Base-by-base conservation (phyloP, 345 rosid species). In the Ricinus communis region DNA sequence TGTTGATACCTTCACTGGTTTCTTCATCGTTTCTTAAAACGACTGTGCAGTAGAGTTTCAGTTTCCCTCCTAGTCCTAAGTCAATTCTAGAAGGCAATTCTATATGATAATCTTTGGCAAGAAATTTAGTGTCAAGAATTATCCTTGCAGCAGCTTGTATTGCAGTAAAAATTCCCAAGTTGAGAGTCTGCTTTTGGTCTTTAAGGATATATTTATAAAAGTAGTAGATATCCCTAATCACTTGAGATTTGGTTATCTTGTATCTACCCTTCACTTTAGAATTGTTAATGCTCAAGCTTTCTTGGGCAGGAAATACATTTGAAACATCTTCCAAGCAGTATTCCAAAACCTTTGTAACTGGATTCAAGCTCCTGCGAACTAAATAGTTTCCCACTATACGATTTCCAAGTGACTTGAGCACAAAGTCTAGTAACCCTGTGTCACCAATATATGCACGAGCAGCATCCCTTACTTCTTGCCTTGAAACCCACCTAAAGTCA, bases 401-500 rank as follows among this genome's bases (percentile, higher is more conserved):
- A 65, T 94, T 94, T 33, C 98, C 98, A 0, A 94, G 90, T 0
- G 98, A 94, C 58, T 94, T 91, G 12, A 94, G 88, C 52, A 90
- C 95, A 24, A 90, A 91, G 74, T 94, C 97, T 13, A 94, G 85
- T 77, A 91, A 72, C 11, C 98, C 98, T 0, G 98, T 94, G 80
- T 94, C 98, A 4, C 97, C 98, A 0, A 94, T 90, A 69, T 90
- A 87, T 7, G 87, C 83, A 60, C 98, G 86, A 6, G 98, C 96
- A 14, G 92, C 92, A 66, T 90, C 98, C 71, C 98, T 83, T 16
- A 91, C 92, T 83, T 94, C 96, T 74, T 94, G 97, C 72, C 98
- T 85, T 24, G 97, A 90, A 65, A 94, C 83, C 97, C 96, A 91
- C 72, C 87, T 79, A 68, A 69, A 78, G 27, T 85, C 86, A 0